These are phyloP conservation scores for Blastocystis sp. DNA, from an alignment of 352 stramenopile species.

Conservation along the genomic window DNA sequence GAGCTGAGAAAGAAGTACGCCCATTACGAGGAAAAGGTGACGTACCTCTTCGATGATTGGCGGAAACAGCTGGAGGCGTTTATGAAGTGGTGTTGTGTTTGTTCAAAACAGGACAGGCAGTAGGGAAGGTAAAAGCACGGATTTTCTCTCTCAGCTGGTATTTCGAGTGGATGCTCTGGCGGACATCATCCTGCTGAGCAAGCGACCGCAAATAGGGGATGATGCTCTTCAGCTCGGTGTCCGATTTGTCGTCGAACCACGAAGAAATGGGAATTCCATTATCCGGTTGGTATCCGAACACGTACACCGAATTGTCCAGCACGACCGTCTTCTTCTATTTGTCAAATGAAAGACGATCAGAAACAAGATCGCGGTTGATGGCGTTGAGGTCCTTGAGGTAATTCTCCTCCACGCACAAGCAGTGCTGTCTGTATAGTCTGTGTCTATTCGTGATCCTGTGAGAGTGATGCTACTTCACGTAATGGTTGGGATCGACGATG, in stretches of 20 bases:
- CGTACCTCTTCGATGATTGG: background rate
- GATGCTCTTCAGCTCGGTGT: constrained; percentile 94
- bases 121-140: background rate
- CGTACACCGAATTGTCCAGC: constrained; percentile 97
- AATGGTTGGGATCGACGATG: constrained; percentile 89
- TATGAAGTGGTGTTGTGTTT: constrained; percentile 1
- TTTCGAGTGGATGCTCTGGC: constrained; percentile 84
- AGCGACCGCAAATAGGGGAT: constrained; percentile 90
- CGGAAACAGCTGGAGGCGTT: background rate
- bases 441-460: constrained; percentile 79
- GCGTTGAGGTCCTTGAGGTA: constrained; percentile 98
- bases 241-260: constrained; percentile 94
- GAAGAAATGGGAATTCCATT: constrained; percentile 97
- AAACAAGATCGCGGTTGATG: constrained; percentile 87
- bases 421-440: constrained; percentile 91
- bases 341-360: background rate
- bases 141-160: constrained; percentile 81
- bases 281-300: constrained; percentile 95
- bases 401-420: constrained; percentile 93
- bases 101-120: constrained; percentile 35
- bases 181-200: constrained; percentile 83
- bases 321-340: constrained; percentile 80
- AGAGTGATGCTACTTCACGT: constrained; percentile 83
- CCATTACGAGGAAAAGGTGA: background rate
- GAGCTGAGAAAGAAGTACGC: background rate